A percentile compares a stretch with the other conserved stretches of the same genome.
Conservation (phyloP, 1,139 yeast genomes). For the Suhomyces bokatorum region DNA sequence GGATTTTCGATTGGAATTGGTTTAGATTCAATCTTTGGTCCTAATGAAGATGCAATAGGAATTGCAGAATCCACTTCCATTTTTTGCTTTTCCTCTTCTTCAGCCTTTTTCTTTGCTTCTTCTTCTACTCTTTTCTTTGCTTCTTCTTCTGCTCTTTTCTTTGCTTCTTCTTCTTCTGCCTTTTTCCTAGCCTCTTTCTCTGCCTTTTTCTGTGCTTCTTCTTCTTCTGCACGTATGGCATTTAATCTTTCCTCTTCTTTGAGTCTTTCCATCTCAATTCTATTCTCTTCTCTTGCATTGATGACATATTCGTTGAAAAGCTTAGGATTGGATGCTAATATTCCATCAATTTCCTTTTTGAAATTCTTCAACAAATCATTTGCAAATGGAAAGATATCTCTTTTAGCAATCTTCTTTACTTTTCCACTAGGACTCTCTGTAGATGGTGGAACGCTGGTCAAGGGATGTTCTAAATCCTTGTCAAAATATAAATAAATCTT, state of each 20-base stretch:
- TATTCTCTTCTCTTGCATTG: slow-evolving; percentile 20
- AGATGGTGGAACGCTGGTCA: slow-evolving; percentile 1
- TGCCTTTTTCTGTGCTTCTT: slow-evolving; percentile 1
- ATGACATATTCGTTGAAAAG: slow-evolving; percentile 35
- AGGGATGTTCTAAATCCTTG: slow-evolving; percentile 8
- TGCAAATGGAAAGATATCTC: slow-evolving; percentile 46
- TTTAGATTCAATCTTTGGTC: too few relatives aligned
- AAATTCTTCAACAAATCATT: slow-evolving; percentile 34
- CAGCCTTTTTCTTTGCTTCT: too few relatives aligned
- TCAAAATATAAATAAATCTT: slow-evolving; percentile 40
- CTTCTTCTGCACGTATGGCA: background rate
- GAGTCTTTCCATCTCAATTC: slow-evolving; percentile 1
- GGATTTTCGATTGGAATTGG: too few relatives aligned
- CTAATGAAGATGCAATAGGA: too few relatives aligned
- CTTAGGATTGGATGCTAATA: slow-evolving; percentile 33
- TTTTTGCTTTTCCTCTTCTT: slow-evolving; percentile 1
- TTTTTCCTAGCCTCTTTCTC: slow-evolving; percentile 1
- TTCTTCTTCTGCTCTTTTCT: slow-evolving; percentile 4
- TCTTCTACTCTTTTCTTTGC: slow-evolving; percentile 1
- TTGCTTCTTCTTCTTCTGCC: background rate
- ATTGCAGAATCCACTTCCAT: too few relatives aligned
- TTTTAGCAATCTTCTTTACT: slow-evolving; percentile 42
- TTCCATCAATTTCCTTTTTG: slow-evolving; percentile 33
- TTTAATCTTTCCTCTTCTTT: background rate
- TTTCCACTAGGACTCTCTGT: slow-evolving; percentile 37